Evolutionary conservation across 129 eudicot genomes (phyloP).

Genomic region (Pseudognaphalium luteoalbum): DNA sequence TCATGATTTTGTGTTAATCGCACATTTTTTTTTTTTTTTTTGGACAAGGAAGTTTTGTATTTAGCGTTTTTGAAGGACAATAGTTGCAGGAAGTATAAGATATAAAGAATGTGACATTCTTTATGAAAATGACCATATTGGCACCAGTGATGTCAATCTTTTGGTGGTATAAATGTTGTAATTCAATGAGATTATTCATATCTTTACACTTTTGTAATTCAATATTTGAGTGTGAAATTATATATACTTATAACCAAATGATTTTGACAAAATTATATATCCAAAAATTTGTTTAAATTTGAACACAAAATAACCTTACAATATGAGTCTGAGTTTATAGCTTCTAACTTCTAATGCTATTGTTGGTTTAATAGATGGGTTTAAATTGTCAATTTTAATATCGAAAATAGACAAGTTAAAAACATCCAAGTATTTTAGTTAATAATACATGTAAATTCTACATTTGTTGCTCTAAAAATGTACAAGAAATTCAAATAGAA

Average conservation of each 20-base stretch:
- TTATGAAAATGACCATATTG: slow-evolving; percentile 31
- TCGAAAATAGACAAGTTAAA: too few relatives aligned
- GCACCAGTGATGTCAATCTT: slow-evolving; percentile 13
- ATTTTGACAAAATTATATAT: neutral
- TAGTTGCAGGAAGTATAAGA: slow-evolving; percentile 28
- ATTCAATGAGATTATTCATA: neutral
- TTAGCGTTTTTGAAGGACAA: slow-evolving; percentile 17
- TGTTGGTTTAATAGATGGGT: too few relatives aligned
- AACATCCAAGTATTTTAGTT: too few relatives aligned
- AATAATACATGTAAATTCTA: too few relatives aligned
- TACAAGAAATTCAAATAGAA: too few relatives aligned
- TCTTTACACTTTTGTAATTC: neutral
- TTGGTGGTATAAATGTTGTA: slow-evolving; percentile 23
- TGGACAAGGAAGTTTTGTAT: neutral
- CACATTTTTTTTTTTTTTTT: neutral
- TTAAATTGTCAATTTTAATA: too few relatives aligned
- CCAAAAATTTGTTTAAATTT: neutral
- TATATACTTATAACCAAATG: neutral
- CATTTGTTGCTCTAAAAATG: too few relatives aligned
- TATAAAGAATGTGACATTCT: slow-evolving; percentile 34
- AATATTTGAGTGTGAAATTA: neutral
- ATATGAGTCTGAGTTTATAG: too few relatives aligned
- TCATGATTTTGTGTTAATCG: neutral
- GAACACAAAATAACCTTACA: too few relatives aligned
- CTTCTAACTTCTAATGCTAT: too few relatives aligned